These are phyloP conservation scores for Hypoxylon sp. DNA, from an alignment of 2,329 filamentous ascomycete species.

Conservation along the genomic window DNA sequence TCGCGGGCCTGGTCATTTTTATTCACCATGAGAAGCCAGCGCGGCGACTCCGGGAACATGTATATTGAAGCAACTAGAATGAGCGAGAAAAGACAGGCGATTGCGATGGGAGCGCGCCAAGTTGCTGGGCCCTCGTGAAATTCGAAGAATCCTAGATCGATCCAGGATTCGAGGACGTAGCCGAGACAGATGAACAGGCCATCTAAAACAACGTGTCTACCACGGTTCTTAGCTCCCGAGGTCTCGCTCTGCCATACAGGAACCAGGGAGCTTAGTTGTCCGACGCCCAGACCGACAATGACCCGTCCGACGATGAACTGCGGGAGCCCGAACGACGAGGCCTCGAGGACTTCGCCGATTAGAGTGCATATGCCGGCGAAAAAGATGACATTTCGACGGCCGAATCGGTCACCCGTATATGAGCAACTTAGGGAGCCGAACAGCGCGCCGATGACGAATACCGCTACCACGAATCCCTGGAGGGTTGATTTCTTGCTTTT, in stretches of 20 bases:
- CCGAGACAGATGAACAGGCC: slow-evolving; percentile 57
- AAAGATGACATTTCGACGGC: slow-evolving; percentile 60
- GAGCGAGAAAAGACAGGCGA: slow-evolving; percentile 53
- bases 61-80: slow-evolving; percentile 53
- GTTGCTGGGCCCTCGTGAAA: slow-evolving; percentile 49
- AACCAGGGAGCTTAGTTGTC: slow-evolving; percentile 59
- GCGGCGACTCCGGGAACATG: slow-evolving; percentile 56
- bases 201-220: slow-evolving; percentile 58
- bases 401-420: slow-evolving; percentile 58
- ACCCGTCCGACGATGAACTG: slow-evolving; percentile 62
- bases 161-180: slow-evolving; percentile 61
- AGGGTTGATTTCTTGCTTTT: slow-evolving; percentile 56
- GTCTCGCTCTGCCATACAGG: slow-evolving; percentile 61
- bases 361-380: slow-evolving; percentile 58
- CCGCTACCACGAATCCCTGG: slow-evolving; percentile 58
- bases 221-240: slow-evolving; percentile 59
- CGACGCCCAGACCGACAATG: slow-evolving; percentile 59
- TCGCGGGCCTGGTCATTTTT: slow-evolving; percentile 52
- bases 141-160: slow-evolving; percentile 62
- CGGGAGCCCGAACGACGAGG: slow-evolving; percentile 57
- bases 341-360: slow-evolving; percentile 61
- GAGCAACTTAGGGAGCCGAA: slow-evolving; percentile 57
- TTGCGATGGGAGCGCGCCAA: slow-evolving; percentile 57
- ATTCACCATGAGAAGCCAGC: slow-evolving; percentile 56
- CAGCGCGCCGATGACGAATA: slow-evolving; percentile 58